Conservation (phyloP, 2,329 filamentous ascomycete genomes). For the Xylariaceae sp. region DNA sequence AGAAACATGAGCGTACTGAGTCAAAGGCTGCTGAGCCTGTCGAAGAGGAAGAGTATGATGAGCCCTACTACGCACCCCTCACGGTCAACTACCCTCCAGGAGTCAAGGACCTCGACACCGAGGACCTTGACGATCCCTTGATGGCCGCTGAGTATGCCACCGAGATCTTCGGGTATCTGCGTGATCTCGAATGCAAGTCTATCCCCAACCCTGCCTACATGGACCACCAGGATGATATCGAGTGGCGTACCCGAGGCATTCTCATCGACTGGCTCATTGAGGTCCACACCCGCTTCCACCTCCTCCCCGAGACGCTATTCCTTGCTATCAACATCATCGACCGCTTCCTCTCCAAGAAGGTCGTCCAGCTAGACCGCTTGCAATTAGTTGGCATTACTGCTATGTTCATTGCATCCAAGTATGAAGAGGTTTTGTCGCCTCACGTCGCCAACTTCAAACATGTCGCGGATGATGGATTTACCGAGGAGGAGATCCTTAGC, state of each 20-base stretch:
- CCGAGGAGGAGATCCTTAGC: slow-evolving; percentile 88
- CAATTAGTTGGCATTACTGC: slow-evolving; percentile 96
- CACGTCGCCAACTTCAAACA: slow-evolving; percentile 97
- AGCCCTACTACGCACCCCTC: slow-evolving; percentile 21
- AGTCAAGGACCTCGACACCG: slow-evolving; percentile 70
- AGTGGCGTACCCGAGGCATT: slow-evolving; percentile 98
- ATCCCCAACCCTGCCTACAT: slow-evolving; percentile 93
- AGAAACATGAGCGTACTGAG: slow-evolving; percentile 38
- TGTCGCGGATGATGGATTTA: slow-evolving; percentile 94
- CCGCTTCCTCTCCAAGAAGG: slow-evolving; percentile 91
- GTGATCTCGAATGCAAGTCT: slow-evolving; percentile 73
- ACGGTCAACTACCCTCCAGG: slow-evolving; percentile 30
- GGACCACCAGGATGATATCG: slow-evolving; percentile 86
- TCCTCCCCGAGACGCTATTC: slow-evolving; percentile 94
- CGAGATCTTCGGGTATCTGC: slow-evolving; percentile 96
- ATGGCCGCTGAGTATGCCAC: slow-evolving; percentile 98
- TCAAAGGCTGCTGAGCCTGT: slow-evolving; percentile 28
- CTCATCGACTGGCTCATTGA: slow-evolving; percentile 98
- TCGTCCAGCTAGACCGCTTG: slow-evolving; percentile 91
- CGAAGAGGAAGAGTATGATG: slow-evolving; percentile 26
- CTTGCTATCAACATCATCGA: slow-evolving; percentile 97
- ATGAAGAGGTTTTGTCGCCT: slow-evolving; percentile 95
- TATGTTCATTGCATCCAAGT: slow-evolving; percentile 99
- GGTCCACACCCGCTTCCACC: slow-evolving; percentile 93
- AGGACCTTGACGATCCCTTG: slow-evolving; percentile 88